phyloP scores from a whole-genome alignment of 192 early-diverging fungal species.

The Backusella psychrophila region DNA sequence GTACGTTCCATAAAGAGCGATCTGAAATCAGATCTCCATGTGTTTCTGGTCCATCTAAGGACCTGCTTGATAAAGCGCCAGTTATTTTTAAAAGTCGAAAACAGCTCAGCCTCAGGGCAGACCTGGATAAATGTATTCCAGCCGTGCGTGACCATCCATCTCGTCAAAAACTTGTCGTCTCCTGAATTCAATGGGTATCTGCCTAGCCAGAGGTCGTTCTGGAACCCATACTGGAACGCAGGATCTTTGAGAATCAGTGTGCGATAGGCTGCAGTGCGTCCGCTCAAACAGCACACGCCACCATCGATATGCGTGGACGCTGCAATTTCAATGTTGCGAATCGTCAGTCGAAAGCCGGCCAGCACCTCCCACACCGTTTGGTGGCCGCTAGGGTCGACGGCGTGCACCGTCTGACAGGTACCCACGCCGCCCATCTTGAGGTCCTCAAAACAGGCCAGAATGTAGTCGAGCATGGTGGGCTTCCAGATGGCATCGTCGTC shows the following conservation, averaged over 20 bases:
- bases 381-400: slow-evolving; percentile 36
- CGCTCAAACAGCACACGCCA: slow-evolving; percentile 61
- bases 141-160: slow-evolving; percentile 60
- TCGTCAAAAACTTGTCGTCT: slow-evolving; percentile 62
- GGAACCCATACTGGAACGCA: slow-evolving; percentile 56
- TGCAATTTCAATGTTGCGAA: slow-evolving; percentile 62
- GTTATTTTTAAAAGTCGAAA: slow-evolving; percentile 63
- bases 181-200: slow-evolving; percentile 61
- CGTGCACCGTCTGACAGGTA: slow-evolving; percentile 50
- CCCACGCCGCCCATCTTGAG: slow-evolving; percentile 57
- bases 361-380: slow-evolving; percentile 63
- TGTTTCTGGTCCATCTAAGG: slow-evolving; percentile 62
- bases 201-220: slow-evolving; percentile 53
- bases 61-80: slow-evolving; percentile 62
- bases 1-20: slow-evolving; percentile 51
- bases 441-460: slow-evolving; percentile 61
- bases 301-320: slow-evolving; percentile 63
- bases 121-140: slow-evolving; percentile 60
- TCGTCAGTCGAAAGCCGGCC: slow-evolving; percentile 53
- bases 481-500: slow-evolving; percentile 63
- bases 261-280: slow-evolving; percentile 59
- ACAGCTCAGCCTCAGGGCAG: slow-evolving; percentile 54
- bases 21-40: slow-evolving; percentile 56
- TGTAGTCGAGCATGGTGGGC: slow-evolving; percentile 50
- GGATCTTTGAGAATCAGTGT: slow-evolving; percentile 60